Percentiles rank a stretch among this genome's conserved stretches.
phyloP scores from a whole-genome alignment of 1,284 basidiomycete species.

The Heliocybe sulcata region DNA sequence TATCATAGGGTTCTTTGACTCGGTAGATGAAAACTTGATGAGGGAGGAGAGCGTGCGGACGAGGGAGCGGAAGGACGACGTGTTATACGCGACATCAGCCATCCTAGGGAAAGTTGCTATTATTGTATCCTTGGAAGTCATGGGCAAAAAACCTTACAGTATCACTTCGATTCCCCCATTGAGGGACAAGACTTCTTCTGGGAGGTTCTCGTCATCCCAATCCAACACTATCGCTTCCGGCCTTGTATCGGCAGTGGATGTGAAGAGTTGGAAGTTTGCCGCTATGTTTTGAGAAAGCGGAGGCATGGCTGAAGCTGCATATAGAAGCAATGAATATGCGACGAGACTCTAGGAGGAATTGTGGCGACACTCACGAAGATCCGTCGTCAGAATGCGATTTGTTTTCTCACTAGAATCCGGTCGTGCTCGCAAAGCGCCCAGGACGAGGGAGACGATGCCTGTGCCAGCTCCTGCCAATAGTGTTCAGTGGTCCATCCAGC shows the following conservation, averaged over 20 bases:
- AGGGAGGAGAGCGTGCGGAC: slow-evolving; percentile 47
- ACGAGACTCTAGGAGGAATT: neutral
- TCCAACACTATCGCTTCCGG: slow-evolving; percentile 52
- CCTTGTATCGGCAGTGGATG: slow-evolving; percentile 11
- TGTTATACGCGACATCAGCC: slow-evolving; percentile 89
- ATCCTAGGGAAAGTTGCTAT: slow-evolving; percentile 40
- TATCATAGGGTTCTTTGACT: slow-evolving; percentile 34
- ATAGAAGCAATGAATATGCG: slow-evolving; percentile 4
- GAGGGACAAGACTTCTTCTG: slow-evolving; percentile 31
- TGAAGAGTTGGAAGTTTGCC: slow-evolving; percentile 35
- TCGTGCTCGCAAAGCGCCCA: slow-evolving; percentile 44
- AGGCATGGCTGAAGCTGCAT: slow-evolving; percentile 70
- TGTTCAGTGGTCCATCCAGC: neutral
- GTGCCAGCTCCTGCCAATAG: slow-evolving; percentile 65
- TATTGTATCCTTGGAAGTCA: slow-evolving; percentile 3
- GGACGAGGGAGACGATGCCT: slow-evolving; percentile 68
- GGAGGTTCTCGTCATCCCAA: slow-evolving; percentile 61
- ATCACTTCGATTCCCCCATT: slow-evolving; percentile 45
- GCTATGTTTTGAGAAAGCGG: slow-evolving; percentile 67
- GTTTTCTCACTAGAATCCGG: slow-evolving; percentile 21
- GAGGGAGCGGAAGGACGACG: slow-evolving; percentile 69
- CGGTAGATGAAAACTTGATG: slow-evolving; percentile 19
- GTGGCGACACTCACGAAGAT: slow-evolving; percentile 53
- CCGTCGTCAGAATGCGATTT: slow-evolving; percentile 53
- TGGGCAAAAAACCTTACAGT: slow-evolving; percentile 32